These are phyloP conservation scores for Boletus fagicola DNA, from an alignment of 768 basidiomycete genomes.

Conservation along the genomic window DNA sequence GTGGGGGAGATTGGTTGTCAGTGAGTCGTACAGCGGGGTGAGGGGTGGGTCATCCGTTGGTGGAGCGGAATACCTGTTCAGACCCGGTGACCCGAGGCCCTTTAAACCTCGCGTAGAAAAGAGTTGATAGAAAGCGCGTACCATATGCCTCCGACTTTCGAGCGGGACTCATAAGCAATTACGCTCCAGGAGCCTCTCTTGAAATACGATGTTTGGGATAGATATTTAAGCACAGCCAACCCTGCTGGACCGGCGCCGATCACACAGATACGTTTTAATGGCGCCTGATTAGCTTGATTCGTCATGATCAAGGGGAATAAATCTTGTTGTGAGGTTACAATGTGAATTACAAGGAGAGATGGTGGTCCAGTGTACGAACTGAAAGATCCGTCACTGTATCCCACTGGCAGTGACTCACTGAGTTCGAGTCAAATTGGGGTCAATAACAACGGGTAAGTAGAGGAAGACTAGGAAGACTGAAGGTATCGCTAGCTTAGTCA, in stretches of 20 bases:
- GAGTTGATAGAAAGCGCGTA: conserved; percentile 32
- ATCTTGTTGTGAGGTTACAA: neutral
- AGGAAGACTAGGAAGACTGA: no score
- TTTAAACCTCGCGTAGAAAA: neutral
- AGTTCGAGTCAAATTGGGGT: neutral
- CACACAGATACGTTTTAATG: conserved; percentile 54
- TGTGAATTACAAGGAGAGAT: neutral
- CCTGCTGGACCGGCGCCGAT: conserved; percentile 79
- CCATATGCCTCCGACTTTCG: conserved; percentile 77
- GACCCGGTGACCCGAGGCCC: neutral
- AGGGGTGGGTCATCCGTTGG: conserved; percentile 51
- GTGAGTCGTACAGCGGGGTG: conserved; percentile 73
- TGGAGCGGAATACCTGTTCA: conserved; percentile 53
- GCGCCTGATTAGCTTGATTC: neutral
- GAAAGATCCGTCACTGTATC: neutral
- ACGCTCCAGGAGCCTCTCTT: conserved; percentile 62
- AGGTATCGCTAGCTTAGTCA: neutral
- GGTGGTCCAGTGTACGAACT: neutral
- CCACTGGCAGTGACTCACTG: neutral
- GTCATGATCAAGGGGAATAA: conserved; percentile 1
- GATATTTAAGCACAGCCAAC: conserved; percentile 63
- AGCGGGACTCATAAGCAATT: conserved; percentile 60
- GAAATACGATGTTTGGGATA: conserved; percentile 58
- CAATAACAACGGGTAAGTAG: neutral
- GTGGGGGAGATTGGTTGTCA: conserved; percentile 82